A percentile compares a stretch with the other conserved stretches of the same genome.
Conservation (phyloP, 768 basidiomycete genomes). For the Pleurotus giganteus region DNA sequence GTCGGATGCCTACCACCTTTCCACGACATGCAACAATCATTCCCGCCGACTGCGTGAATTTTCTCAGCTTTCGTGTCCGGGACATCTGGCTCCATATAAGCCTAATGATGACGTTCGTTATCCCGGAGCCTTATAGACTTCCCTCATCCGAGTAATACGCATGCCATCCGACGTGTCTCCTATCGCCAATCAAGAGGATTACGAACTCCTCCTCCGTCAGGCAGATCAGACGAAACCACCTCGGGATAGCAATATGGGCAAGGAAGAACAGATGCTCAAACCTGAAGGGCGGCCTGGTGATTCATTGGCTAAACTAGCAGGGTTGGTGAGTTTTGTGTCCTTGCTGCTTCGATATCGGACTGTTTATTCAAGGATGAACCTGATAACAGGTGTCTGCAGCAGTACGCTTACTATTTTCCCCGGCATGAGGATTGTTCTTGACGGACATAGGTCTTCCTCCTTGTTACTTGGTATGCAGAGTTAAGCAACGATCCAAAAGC, state of each 20-base stretch:
- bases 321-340: conserved; percentile 31
- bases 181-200: conserved; percentile 8
- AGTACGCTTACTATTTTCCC: not conserved
- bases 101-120: not conserved
- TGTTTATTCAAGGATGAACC: not conserved
- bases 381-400: not conserved
- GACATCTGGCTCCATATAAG: not conserved
- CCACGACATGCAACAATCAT: conserved; percentile 1
- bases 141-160: not conserved
- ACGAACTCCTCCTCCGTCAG: conserved; percentile 15
- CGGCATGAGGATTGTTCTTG: not conserved
- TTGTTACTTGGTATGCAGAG: conserved; percentile 44
- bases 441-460: conserved; percentile 33
- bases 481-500: conserved; percentile 41
- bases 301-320: conserved; percentile 25
- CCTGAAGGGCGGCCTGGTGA: conserved; percentile 39
- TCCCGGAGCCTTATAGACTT: not conserved
- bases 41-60: conserved; percentile 8
- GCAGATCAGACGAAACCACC: not conserved
- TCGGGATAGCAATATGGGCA: conserved; percentile 18
- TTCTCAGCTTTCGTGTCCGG: conserved; percentile 7
- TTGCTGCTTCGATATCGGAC: not conserved
- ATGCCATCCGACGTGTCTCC: not conserved
- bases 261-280: conserved; percentile 24
- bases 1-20: not conserved